These are phyloP conservation scores for Paecilomyces sp. DNA, from an alignment of 2,329 filamentous ascomycete species.

Conservation along the genomic window DNA sequence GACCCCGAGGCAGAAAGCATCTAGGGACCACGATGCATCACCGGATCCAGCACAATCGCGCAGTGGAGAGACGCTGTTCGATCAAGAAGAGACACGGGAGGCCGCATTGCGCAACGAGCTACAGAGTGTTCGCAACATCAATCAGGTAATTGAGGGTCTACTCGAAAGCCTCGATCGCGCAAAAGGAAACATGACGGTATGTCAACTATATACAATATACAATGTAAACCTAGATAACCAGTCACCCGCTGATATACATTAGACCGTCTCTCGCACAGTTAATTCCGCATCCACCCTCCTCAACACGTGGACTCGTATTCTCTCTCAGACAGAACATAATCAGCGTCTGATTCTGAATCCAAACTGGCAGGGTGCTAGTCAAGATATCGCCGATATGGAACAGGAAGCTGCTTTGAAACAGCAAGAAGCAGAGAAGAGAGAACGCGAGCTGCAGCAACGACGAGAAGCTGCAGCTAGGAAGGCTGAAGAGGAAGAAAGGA, in stretches of 20 bases:
- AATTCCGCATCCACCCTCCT: conserved; percentile 80
- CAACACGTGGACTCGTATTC: conserved; percentile 91
- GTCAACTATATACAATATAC: conserved; percentile 3
- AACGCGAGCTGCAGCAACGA: conserved; percentile 70
- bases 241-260: conserved; percentile 5
- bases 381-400: conserved; percentile 82
- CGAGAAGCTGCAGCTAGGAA: conserved; percentile 58
- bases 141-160: conserved; percentile 68
- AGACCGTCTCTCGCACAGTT: conserved; percentile 82
- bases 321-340: conserved; percentile 96
- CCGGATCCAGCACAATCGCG: conserved; percentile 26
- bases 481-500: conserved; percentile 43
- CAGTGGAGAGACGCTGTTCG: conserved; percentile 50
- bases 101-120: conserved; percentile 70
- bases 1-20: conserved; percentile 19
- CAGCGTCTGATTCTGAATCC: conserved; percentile 85
- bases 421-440: conserved; percentile 69
- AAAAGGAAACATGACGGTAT: conserved; percentile 44
- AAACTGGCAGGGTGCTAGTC: conserved; percentile 78
- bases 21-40: conserved; percentile 31
- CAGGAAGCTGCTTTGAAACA: conserved; percentile 67
- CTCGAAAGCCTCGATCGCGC: conserved; percentile 39
- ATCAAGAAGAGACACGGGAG: conserved; percentile 63
- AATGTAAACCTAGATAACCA: neutral
- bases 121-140: conserved; percentile 76